Conservation (phyloP, 257 asterid genomes). For the Penstemon davidsonii region DNA sequence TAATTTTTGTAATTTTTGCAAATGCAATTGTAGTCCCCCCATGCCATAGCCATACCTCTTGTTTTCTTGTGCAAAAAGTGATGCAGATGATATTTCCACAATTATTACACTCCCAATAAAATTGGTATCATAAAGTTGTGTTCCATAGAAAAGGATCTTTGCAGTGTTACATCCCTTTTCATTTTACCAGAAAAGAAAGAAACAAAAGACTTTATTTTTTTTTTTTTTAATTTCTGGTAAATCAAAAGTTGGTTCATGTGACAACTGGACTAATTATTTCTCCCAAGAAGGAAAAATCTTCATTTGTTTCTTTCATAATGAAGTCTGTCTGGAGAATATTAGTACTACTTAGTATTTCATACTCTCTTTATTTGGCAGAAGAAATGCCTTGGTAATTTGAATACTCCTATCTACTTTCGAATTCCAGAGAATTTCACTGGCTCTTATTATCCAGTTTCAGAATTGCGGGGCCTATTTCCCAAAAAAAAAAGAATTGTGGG, state of each 20-base stretch:
- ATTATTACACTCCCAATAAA: slow-evolving; percentile 25
- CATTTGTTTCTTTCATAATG: slow-evolving; percentile 37
- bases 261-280: slow-evolving; percentile 25
- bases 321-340: slow-evolving; percentile 25
- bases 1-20: slow-evolving; percentile 12
- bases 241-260: slow-evolving; percentile 13
- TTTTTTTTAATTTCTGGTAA: slow-evolving; percentile 22
- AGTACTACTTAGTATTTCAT: slow-evolving; percentile 13
- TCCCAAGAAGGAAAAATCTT: slow-evolving; percentile 41
- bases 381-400: slow-evolving; percentile 25
- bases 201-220: slow-evolving; percentile 38
- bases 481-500: no score
- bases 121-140: slow-evolving; percentile 1
- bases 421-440: slow-evolving; percentile 18
- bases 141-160: slow-evolving; percentile 21
- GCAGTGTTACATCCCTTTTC: slow-evolving; percentile 15
- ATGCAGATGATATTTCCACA: slow-evolving; percentile 2
- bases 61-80: slow-evolving; percentile 25
- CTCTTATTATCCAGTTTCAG: background rate
- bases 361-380: slow-evolving; percentile 14
- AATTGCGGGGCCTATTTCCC: background rate
- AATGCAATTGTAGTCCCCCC: slow-evolving; percentile 38
- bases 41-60: slow-evolving; percentile 19
- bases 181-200: slow-evolving; percentile 13
- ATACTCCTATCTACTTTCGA: slow-evolving; percentile 11